Evolutionary conservation across 352 stramenopile species (phyloP).

Genomic region (Globisporangium alternatum): DNA sequence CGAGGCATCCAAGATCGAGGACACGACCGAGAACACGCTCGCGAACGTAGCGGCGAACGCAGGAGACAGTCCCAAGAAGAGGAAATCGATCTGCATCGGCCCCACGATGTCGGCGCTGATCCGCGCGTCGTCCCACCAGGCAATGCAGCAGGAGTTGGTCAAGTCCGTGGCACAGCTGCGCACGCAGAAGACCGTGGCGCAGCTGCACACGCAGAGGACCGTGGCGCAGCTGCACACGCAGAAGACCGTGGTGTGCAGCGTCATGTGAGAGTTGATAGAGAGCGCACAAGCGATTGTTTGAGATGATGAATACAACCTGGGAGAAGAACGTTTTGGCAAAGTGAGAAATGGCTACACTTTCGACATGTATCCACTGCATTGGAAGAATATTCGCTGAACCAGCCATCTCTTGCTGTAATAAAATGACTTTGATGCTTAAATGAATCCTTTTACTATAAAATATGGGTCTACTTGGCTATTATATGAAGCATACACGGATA

Average conservation of each 20-base stretch:
- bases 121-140: constrained; percentile 7
- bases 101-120: background rate
- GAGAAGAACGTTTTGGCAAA: too few relatives aligned
- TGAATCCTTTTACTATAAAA: too few relatives aligned
- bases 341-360: too few relatives aligned
- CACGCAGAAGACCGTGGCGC: constrained; percentile 19
- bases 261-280: constrained; percentile 24
- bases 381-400: too few relatives aligned
- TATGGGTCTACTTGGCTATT: too few relatives aligned
- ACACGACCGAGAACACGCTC: constrained; percentile 2
- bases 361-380: too few relatives aligned
- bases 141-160: background rate
- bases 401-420: too few relatives aligned
- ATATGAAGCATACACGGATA: too few relatives aligned
- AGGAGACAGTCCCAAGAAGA: background rate
- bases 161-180: constrained; percentile 1
- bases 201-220: constrained; percentile 18
- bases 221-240: constrained; percentile 7
- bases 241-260: constrained; percentile 22
- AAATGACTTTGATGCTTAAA: too few relatives aligned
- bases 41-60: constrained; percentile 1
- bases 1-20: background rate
- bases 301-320: background rate
- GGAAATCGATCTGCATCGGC: background rate
- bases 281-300: background rate